These are phyloP conservation scores for Vinca major DNA, from an alignment of 305 asterid species.

Conservation along the genomic window DNA sequence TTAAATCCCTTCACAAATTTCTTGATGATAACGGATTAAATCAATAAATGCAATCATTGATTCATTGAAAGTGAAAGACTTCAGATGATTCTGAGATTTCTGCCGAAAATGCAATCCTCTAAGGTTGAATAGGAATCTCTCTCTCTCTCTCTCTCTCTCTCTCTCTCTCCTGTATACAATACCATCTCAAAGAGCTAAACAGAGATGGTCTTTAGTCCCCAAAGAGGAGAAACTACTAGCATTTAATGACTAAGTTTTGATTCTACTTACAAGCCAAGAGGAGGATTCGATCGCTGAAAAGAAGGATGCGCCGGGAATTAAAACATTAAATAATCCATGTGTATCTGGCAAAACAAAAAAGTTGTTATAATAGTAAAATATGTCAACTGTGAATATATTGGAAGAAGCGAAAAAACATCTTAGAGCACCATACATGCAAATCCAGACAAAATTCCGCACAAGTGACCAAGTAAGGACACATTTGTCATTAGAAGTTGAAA, in stretches of 20 bases:
- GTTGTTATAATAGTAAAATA: conserved; percentile 2
- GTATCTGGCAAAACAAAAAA: conserved; percentile 48
- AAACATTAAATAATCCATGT: conserved; percentile 56
- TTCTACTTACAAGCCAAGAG: conserved; percentile 62
- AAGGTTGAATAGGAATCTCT: background rate
- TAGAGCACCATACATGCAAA: conserved; percentile 61
- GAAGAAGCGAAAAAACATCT: conserved; percentile 1
- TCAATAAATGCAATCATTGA: background rate
- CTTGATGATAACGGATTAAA: background rate
- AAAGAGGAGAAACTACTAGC: background rate
- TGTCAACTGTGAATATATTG: conserved; percentile 1
- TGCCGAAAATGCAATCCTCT: background rate
- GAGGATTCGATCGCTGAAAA: conserved; percentile 72
- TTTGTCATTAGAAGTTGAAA: conserved; percentile 89
- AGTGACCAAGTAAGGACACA: conserved; percentile 87
- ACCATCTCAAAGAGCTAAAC: conserved; percentile 5
- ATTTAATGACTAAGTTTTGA: conserved; percentile 10
- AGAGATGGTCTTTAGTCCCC: conserved; percentile 12
- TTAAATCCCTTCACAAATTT: background rate
- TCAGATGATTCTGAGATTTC: background rate
- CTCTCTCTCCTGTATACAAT: background rate
- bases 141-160: background rate
- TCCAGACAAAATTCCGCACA: conserved; percentile 93
- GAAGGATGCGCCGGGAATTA: conserved; percentile 77
- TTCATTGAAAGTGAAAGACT: background rate